phyloP scores from a whole-genome alignment of 352 stramenopile species.

The Blastocystis sp. region DNA sequence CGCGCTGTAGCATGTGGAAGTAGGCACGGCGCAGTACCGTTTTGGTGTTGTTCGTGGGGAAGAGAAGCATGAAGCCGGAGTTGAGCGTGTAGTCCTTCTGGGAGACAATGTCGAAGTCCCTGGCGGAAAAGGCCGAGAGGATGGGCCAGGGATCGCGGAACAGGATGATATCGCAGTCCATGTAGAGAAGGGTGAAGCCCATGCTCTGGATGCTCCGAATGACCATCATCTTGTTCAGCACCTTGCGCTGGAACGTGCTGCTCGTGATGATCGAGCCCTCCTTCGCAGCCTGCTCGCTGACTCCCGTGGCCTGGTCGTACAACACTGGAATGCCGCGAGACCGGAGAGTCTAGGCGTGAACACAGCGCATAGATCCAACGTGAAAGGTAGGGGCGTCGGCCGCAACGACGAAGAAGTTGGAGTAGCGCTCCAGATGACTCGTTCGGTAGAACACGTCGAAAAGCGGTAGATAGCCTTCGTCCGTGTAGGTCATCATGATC shows the following conservation, averaged over 20 bases:
- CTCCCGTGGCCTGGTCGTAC: neutral
- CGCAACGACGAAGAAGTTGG: slow-evolving; percentile 60
- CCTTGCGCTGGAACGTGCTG: slow-evolving; percentile 39
- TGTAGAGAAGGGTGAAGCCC: slow-evolving; percentile 38
- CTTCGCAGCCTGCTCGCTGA: neutral
- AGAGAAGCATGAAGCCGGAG: slow-evolving; percentile 60
- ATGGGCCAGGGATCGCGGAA: slow-evolving; percentile 48
- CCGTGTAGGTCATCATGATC: slow-evolving; percentile 41
- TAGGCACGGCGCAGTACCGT: neutral
- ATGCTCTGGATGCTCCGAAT: neutral
- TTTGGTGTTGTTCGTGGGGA: slow-evolving; percentile 13
- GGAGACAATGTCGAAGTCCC: slow-evolving; percentile 26
- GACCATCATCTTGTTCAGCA: slow-evolving; percentile 40
- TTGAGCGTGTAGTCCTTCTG: slow-evolving; percentile 48
- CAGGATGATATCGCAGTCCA: slow-evolving; percentile 63
- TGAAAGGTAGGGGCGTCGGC: neutral
- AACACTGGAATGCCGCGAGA: slow-evolving; percentile 21
- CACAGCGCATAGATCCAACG: neutral
- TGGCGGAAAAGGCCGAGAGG: neutral
- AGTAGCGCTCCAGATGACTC: slow-evolving; percentile 56
- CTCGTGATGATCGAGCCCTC: slow-evolving; percentile 18
- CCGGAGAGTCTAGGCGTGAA: slow-evolving; percentile 4
- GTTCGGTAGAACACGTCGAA: slow-evolving; percentile 35
- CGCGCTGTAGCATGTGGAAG: neutral
- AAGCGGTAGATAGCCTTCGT: slow-evolving; percentile 32